Evolutionary conservation across 371 early-diverging fungal species (phyloP).

Genomic region (Parasitella parasitica): DNA sequence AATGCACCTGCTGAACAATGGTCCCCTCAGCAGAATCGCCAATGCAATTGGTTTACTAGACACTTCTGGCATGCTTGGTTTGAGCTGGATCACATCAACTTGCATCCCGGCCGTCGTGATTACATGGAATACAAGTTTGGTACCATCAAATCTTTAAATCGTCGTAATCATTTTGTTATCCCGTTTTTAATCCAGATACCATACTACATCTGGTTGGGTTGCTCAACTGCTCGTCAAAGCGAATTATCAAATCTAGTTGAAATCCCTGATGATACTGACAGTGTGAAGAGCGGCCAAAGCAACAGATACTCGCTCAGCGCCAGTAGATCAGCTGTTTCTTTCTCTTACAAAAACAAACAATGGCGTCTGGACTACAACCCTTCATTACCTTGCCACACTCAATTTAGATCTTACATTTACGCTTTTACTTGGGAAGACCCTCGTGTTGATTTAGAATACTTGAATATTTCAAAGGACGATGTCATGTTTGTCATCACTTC

Average conservation of each 20-base stretch:
- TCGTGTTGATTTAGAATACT: slow-evolving; percentile 67
- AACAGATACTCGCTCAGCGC: slow-evolving; percentile 25
- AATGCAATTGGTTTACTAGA: slow-evolving; percentile 76
- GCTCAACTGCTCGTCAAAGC: slow-evolving; percentile 36
- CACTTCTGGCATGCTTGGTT: slow-evolving; percentile 84
- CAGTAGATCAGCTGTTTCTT: slow-evolving; percentile 15
- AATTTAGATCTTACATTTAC: slow-evolving; percentile 83
- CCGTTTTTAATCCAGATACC: slow-evolving; percentile 80
- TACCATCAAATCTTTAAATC: slow-evolving; percentile 73
- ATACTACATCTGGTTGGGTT: slow-evolving; percentile 84
- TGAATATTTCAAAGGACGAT: slow-evolving; percentile 68
- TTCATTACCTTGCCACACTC: slow-evolving; percentile 61
- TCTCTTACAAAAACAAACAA: slow-evolving; percentile 37
- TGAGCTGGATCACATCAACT: slow-evolving; percentile 77
- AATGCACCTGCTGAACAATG: slow-evolving; percentile 58
- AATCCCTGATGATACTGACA: slow-evolving; percentile 34
- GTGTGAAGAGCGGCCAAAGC: slow-evolving; percentile 38
- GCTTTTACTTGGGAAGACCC: slow-evolving; percentile 92
- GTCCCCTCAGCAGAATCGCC: slow-evolving; percentile 54
- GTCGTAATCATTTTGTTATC: slow-evolving; percentile 72
- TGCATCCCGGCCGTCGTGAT: slow-evolving; percentile 77
- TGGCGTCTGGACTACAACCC: slow-evolving; percentile 75
- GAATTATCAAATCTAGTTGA: slow-evolving; percentile 28
- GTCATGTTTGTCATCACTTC: slow-evolving; percentile 82
- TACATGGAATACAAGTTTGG: slow-evolving; percentile 84